Percentiles rank a stretch among this genome's conserved stretches.
Conservation (phyloP, 306 rosid species). For the Abrus pulchellus region DNA sequence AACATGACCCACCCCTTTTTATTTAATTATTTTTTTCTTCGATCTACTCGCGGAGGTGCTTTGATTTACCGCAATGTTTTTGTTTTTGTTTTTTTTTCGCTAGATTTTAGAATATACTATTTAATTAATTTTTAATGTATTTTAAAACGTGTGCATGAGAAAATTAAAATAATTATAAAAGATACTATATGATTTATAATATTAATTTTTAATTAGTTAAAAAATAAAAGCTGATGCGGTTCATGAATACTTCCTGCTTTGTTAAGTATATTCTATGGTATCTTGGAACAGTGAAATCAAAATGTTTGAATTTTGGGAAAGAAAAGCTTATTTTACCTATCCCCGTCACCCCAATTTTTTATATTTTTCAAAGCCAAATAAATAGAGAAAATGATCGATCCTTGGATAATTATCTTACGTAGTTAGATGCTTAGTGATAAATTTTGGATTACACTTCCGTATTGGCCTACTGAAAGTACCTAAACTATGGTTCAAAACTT, state of each 20-base stretch:
- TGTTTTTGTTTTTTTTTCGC: too few relatives aligned
- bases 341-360: not conserved
- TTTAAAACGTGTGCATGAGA: too few relatives aligned
- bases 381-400: not conserved
- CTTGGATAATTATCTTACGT: not conserved
- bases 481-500: constrained; percentile 37
- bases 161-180: too few relatives aligned
- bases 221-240: too few relatives aligned
- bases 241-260: not conserved
- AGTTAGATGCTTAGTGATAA: constrained; percentile 42
- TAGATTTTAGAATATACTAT: too few relatives aligned
- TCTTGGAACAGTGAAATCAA: not conserved
- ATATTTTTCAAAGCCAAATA: too few relatives aligned
- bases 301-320: not conserved
- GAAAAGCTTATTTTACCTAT: not conserved
- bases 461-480: constrained; percentile 20
- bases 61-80: too few relatives aligned
- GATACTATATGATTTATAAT: too few relatives aligned
- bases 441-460: constrained; percentile 41
- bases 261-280: constrained; percentile 24
- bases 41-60: not conserved
- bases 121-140: too few relatives aligned
- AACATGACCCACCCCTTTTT: not conserved
- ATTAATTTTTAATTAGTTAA: too few relatives aligned
- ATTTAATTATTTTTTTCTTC: not conserved